A percentile compares a stretch with the other conserved stretches of the same genome.
Conservation (phyloP, 2,329 filamentous ascomycete genomes). For the Trichoderma pleuroti region DNA sequence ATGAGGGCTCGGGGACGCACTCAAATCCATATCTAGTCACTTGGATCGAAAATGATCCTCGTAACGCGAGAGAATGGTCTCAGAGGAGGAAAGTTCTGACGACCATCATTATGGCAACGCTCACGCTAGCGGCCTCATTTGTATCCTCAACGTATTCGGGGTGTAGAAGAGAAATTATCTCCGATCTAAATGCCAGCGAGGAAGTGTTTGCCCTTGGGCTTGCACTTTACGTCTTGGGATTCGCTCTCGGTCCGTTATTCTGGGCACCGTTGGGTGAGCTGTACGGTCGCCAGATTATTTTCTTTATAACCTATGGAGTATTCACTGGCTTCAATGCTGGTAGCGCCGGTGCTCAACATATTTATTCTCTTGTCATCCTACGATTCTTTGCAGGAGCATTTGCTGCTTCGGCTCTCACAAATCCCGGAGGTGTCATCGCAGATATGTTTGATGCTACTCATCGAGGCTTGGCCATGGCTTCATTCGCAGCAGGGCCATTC, state of each 20-base stretch:
- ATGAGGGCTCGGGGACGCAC: neutral
- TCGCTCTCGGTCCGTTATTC: conserved; percentile 56
- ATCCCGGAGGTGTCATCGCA: conserved; percentile 52
- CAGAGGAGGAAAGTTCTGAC: neutral
- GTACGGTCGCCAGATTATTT: conserved; percentile 44
- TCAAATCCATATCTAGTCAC: neutral
- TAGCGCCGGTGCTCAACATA: neutral
- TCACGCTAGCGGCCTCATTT: neutral
- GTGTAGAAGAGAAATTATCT: neutral
- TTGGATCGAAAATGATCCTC: neutral
- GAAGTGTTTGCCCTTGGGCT: conserved; percentile 2
- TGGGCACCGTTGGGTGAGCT: conserved; percentile 63
- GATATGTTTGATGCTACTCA: conserved; percentile 52
- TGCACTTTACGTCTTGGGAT: conserved; percentile 38
- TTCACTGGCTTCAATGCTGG: neutral
- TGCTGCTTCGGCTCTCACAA: conserved; percentile 55
- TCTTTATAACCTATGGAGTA: neutral
- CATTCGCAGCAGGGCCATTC: conserved; percentile 57
- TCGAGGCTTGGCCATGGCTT: conserved; percentile 49
- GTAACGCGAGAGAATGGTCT: neutral
- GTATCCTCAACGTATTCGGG: neutral
- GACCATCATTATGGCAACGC: neutral
- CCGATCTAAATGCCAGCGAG: neutral
- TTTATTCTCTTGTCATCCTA: neutral
- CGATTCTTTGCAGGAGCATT: conserved; percentile 51